A percentile compares a stretch with the other conserved stretches of the same genome.
These are phyloP conservation scores for Sphenostylis stenocarpa DNA, from an alignment of 306 rosid species.

Conservation along the genomic window DNA sequence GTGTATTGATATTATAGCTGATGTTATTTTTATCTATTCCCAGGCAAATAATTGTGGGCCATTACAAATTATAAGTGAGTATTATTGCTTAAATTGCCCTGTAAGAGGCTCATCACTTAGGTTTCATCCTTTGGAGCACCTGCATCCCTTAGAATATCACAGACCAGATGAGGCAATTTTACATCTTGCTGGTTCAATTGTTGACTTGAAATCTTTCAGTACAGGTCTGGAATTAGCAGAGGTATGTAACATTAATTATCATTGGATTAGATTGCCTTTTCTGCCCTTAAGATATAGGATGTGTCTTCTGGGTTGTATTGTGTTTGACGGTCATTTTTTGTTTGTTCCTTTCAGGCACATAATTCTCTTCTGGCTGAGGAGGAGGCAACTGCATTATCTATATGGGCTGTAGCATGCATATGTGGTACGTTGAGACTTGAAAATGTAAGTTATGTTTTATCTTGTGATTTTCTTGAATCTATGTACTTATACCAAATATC, in stretches of 20 bases:
- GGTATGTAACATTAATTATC: constrained; percentile 50
- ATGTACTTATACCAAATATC: constrained; percentile 9
- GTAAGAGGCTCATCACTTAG: constrained; percentile 69
- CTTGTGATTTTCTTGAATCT: constrained; percentile 1
- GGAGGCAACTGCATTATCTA: constrained; percentile 91
- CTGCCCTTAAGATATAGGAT: constrained; percentile 26
- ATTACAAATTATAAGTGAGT: constrained; percentile 81
- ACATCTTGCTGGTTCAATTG: constrained; percentile 67
- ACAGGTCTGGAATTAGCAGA: constrained; percentile 73
- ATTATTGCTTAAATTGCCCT: constrained; percentile 71
- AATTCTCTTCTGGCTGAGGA: constrained; percentile 78
- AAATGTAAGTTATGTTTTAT: constrained; percentile 55
- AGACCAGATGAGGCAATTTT: constrained; percentile 64
- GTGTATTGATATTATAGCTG: constrained; percentile 16
- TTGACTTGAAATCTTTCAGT: constrained; percentile 74
- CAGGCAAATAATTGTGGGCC: constrained; percentile 87
- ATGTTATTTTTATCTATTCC: constrained; percentile 27
- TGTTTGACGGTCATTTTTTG: constrained; percentile 21
- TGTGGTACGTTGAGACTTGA: constrained; percentile 98
- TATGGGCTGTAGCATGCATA: constrained; percentile 89
- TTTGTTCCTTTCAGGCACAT: constrained; percentile 70
- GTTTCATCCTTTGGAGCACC: constrained; percentile 76
- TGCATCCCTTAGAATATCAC: constrained; percentile 48
- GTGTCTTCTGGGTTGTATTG: background rate
- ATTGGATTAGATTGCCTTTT: constrained; percentile 15